A percentile compares a stretch with the other conserved stretches of the same genome.
phyloP scores from a whole-genome alignment of 2,329 filamentous ascomycete species.

The Fusarium foetens region DNA sequence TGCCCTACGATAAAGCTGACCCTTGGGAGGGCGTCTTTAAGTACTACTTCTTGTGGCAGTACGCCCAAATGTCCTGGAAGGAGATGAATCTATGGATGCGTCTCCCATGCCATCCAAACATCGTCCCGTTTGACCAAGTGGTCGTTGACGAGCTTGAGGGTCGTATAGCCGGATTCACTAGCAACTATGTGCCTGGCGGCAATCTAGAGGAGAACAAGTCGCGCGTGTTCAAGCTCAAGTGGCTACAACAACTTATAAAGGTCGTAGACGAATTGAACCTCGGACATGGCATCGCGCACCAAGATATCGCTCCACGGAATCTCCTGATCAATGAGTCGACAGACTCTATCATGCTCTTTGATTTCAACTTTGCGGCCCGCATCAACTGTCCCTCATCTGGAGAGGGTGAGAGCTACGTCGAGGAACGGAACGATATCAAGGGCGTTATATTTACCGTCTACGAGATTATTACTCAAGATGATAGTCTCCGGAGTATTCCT shows the following conservation, averaged over 20 bases:
- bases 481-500: conserved; percentile 32
- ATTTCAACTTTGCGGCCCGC: conserved; percentile 48
- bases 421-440: conserved; percentile 48
- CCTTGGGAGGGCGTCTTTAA: conserved; percentile 45
- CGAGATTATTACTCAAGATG: conserved; percentile 51
- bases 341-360: conserved; percentile 50
- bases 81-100: conserved; percentile 49
- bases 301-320: conserved; percentile 53
- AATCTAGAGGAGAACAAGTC: conserved; percentile 45
- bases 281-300: conserved; percentile 49
- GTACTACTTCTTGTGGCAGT: conserved; percentile 46
- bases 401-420: conserved; percentile 4
- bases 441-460: conserved; percentile 51
- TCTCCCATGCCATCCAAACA: conserved; percentile 50
- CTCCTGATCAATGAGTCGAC: conserved; percentile 49
- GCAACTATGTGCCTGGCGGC: conserved; percentile 45
- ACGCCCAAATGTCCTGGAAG: conserved; percentile 42
- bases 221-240: conserved; percentile 49
- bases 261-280: conserved; percentile 51
- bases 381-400: conserved; percentile 11
- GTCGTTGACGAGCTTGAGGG: conserved; percentile 48
- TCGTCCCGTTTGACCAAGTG: conserved; percentile 48
- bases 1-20: neutral
- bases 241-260: conserved; percentile 50
- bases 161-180: conserved; percentile 51